A percentile compares a stretch with the other conserved stretches of the same genome.
phyloP scores from a whole-genome alignment of 495 filamentous ascomycete genomes.

The Annulohypoxylon bovei region DNA sequence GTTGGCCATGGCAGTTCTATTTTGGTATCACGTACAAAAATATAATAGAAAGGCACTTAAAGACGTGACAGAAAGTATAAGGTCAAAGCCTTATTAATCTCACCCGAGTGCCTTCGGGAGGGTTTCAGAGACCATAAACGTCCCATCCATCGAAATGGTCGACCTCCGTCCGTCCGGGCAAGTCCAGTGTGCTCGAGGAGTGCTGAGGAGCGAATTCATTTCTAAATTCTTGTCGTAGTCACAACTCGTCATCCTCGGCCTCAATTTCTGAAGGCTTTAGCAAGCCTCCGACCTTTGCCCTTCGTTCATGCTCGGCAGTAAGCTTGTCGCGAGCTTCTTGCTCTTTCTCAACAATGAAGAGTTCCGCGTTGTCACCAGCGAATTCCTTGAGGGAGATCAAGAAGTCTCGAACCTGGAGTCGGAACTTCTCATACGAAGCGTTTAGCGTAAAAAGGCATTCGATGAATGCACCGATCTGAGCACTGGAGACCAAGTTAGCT shows the following conservation, averaged over 20 bases:
- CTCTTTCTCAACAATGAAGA: slow-evolving; percentile 96
- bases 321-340: slow-evolving; percentile 80
- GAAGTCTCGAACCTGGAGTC: slow-evolving; percentile 94
- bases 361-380: slow-evolving; percentile 87
- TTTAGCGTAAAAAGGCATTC: slow-evolving; percentile 85
- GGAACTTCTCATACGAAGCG: slow-evolving; percentile 85
- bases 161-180: slow-evolving; percentile 16
- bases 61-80: slow-evolving; percentile 29
- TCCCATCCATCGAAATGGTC: slow-evolving; percentile 62
- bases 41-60: slow-evolving; percentile 20
- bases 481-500: slow-evolving; percentile 63
- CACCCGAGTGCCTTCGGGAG: slow-evolving; percentile 5
- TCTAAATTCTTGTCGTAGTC: slow-evolving; percentile 76
- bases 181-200: slow-evolving; percentile 30
- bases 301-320: slow-evolving; percentile 82
- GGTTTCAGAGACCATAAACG: slow-evolving; percentile 60
- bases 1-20: slow-evolving; percentile 31
- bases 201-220: slow-evolving; percentile 62
- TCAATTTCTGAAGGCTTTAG: slow-evolving; percentile 89
- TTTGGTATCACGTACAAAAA: slow-evolving; percentile 43
- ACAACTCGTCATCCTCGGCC: slow-evolving; percentile 88
- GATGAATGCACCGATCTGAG: slow-evolving; percentile 89
- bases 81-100: slow-evolving; percentile 13
- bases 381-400: slow-evolving; percentile 97
- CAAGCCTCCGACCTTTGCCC: slow-evolving; percentile 90